Evolutionary conservation across 31 red algal species (phyloP).

Genomic region (Asparagopsis taxiformis): DNA sequence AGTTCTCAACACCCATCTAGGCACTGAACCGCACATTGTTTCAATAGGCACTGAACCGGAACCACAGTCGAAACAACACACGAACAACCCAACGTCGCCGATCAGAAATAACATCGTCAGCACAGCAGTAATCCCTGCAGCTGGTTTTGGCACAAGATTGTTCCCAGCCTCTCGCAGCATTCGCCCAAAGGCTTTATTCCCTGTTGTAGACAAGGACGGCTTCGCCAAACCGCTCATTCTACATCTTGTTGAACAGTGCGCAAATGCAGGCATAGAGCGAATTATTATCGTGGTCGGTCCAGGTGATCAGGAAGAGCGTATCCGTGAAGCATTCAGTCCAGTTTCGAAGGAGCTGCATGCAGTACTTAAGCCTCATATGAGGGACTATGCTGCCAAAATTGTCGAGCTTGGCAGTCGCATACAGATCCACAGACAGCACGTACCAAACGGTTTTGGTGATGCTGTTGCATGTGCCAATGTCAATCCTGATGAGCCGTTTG

Average conservation of each 20-base stretch:
- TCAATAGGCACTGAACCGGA: too few relatives aligned
- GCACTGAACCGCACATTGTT: constrained; percentile 29
- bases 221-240: constrained; percentile 59
- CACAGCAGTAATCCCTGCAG: constrained; percentile 59
- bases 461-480: constrained; percentile 44
- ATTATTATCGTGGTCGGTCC: constrained; percentile 44
- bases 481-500: constrained; percentile 13
- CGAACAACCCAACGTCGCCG: background rate
- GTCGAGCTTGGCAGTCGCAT: constrained; percentile 13
- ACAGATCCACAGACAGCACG: constrained; percentile 27
- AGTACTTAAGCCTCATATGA: constrained; percentile 45
- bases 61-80: background rate
- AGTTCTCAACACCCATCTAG: constrained; percentile 12
- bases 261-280: constrained; percentile 12
- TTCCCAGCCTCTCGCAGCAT: constrained; percentile 59
- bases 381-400: constrained; percentile 42
- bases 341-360: constrained; percentile 22
- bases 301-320: constrained; percentile 33
- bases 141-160: constrained; percentile 59
- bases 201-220: constrained; percentile 55
- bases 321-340: constrained; percentile 29
- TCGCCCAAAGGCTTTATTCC: constrained; percentile 52
- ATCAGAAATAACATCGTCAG: background rate
- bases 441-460: constrained; percentile 49
- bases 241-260: constrained; percentile 55